Evolutionary conservation across 1,284 basidiomycete genomes (phyloP).

Genomic region (Baeospora myosura): DNA sequence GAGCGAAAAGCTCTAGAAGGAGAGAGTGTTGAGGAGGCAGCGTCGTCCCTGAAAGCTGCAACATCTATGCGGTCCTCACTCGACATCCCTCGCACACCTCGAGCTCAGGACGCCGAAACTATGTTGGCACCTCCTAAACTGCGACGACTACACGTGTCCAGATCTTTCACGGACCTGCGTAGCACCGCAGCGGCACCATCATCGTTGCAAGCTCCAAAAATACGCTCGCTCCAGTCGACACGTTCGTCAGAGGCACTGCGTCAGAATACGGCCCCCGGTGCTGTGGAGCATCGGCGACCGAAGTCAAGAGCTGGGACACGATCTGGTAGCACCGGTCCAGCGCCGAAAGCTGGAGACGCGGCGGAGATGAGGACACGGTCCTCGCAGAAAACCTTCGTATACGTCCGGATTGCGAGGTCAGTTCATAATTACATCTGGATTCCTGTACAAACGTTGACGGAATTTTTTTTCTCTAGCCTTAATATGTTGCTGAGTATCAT

Average conservation of each 20-base stretch:
- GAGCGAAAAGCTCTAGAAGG: conserved; percentile 21
- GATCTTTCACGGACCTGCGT: conserved; percentile 66
- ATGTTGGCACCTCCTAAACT: conserved; percentile 26
- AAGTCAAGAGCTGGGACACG: too few relatives aligned
- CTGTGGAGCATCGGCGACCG: neutral
- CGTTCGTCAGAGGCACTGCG: conserved; percentile 26
- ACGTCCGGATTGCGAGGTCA: conserved; percentile 74
- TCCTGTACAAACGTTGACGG: neutral
- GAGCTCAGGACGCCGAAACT: conserved; percentile 11
- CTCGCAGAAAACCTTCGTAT: conserved; percentile 78
- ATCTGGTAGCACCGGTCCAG: too few relatives aligned
- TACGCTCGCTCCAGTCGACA: conserved; percentile 25
- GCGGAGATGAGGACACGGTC: conserved; percentile 73
- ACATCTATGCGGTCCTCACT: conserved; percentile 18
- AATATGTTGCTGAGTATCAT: conserved; percentile 62
- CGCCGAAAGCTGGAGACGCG: conserved; percentile 39
- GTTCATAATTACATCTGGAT: neutral
- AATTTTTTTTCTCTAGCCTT: conserved; percentile 37
- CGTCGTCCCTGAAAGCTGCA: conserved; percentile 41
- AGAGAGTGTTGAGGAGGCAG: conserved; percentile 3
- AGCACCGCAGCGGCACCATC: conserved; percentile 35
- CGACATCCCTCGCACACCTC: conserved; percentile 23
- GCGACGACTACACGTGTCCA: conserved; percentile 49
- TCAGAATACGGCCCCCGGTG: conserved; percentile 13
- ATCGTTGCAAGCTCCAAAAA: too few relatives aligned